phyloP scores from a whole-genome alignment of 257 asterid species.

The Coffea canephora region DNA sequence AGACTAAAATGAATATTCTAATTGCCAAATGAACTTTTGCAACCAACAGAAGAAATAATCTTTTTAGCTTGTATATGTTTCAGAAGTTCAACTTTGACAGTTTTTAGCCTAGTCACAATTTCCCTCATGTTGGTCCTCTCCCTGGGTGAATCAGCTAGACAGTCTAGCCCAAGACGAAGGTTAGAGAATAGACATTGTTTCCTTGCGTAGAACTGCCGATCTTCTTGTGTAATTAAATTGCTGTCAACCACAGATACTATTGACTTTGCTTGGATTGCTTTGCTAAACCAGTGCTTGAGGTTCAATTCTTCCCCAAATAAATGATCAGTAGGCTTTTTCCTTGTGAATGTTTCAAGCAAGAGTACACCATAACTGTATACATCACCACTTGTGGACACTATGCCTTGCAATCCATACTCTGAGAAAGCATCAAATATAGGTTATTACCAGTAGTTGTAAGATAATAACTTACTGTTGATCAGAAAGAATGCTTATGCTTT shows the following conservation, averaged over 20 bases:
- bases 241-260: conserved; percentile 11
- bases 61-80: no score
- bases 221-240: background rate
- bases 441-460: background rate
- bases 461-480: background rate
- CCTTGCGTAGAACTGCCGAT: background rate
- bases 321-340: conserved; percentile 17
- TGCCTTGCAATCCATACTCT: conserved; percentile 20
- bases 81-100: conserved; percentile 3
- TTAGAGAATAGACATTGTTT: background rate
- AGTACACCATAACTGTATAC: conserved; percentile 21
- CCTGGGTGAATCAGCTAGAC: conserved; percentile 18
- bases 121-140: conserved; percentile 21
- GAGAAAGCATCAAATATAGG: background rate
- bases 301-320: conserved; percentile 9
- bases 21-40: no score
- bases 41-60: no score
- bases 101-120: conserved; percentile 5
- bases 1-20: no score
- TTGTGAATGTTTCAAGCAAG: conserved; percentile 20
- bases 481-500: no score
- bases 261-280: conserved; percentile 5
- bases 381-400: conserved; percentile 14
- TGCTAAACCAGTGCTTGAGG: conserved; percentile 8
- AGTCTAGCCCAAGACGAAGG: conserved; percentile 16